Conservation (phyloP, 768 basidiomycete genomes). For the Boletus subcaerulescens region DNA sequence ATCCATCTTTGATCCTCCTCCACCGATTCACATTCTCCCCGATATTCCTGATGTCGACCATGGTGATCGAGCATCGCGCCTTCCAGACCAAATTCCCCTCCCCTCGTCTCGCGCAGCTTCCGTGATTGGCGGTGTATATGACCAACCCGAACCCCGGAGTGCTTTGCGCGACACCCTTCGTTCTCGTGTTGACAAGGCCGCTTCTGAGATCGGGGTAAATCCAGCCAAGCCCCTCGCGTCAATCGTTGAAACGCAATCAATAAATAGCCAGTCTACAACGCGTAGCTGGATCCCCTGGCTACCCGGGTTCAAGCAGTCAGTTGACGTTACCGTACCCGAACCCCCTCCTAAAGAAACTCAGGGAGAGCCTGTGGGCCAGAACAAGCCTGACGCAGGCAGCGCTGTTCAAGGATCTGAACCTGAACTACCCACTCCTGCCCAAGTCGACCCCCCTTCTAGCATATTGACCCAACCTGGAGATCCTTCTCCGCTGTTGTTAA, state of each 20-base stretch:
- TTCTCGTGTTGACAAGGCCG: slow-evolving; percentile 14
- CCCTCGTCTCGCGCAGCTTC: slow-evolving; percentile 32
- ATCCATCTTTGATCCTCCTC: slow-evolving; percentile 12
- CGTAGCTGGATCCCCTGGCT: slow-evolving; percentile 3
- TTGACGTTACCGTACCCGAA: background rate
- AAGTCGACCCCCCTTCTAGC: slow-evolving; percentile 21
- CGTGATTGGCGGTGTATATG: slow-evolving; percentile 25
- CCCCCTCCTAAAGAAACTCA: slow-evolving; percentile 6
- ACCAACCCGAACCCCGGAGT: slow-evolving; percentile 21
- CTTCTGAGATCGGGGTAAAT: slow-evolving; percentile 25
- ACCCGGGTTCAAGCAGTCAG: slow-evolving; percentile 2
- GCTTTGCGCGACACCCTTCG: slow-evolving; percentile 10
- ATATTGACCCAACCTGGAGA: slow-evolving; percentile 13
- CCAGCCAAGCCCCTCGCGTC: slow-evolving; percentile 5
- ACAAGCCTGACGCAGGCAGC: slow-evolving; percentile 2
- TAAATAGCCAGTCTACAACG: background rate
- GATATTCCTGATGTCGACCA: slow-evolving; percentile 20
- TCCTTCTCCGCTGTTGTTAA: slow-evolving; percentile 4
- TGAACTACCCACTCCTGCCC: slow-evolving; percentile 18
- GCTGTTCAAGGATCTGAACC: slow-evolving; percentile 10
- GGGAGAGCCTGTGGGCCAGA: background rate
- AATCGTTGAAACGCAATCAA: background rate
- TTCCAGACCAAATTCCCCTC: slow-evolving; percentile 23
- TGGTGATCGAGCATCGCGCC: background rate
- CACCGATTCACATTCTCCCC: slow-evolving; percentile 7